A percentile compares a stretch with the other conserved stretches of the same genome.
phyloP scores from a whole-genome alignment of 345 rosid genomes.

The Hypericum perforatum region DNA sequence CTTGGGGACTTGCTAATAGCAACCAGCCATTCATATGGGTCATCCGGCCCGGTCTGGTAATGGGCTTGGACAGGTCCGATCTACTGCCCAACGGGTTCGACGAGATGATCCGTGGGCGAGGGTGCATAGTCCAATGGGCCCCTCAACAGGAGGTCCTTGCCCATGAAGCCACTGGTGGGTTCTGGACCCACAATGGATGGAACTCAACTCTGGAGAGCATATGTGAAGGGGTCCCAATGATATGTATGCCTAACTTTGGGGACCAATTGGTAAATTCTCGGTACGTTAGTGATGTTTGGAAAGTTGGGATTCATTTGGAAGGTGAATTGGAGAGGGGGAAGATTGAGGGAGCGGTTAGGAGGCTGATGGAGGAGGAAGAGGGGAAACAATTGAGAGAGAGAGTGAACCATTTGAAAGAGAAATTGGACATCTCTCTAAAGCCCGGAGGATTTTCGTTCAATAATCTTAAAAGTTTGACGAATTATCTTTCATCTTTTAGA shows the following conservation, averaged over 20 bases:
- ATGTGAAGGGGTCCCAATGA: conserved; percentile 4
- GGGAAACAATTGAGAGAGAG: background rate
- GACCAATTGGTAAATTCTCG: background rate
- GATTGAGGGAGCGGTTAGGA: conserved; percentile 3
- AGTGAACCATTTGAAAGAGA: background rate
- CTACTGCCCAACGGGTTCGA: conserved; percentile 15
- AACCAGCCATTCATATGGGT: conserved; percentile 22
- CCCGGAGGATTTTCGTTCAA: background rate
- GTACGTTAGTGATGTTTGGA: conserved; percentile 6
- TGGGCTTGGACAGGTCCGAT: conserved; percentile 5
- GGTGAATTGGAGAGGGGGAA: background rate
- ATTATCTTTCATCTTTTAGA: no score
- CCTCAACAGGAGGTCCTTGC: conserved; percentile 1
- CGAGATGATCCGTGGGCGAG: background rate
- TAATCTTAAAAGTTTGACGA: background rate
- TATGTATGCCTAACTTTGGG: background rate
- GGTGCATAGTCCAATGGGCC: background rate
- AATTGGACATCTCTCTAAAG: background rate
- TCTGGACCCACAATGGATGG: conserved; percentile 5
- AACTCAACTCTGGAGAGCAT: conserved; percentile 1
- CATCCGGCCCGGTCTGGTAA: conserved; percentile 16
- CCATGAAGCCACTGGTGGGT: background rate
- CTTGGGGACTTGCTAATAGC: conserved; percentile 22
- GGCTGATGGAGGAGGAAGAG: background rate
- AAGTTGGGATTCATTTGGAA: conserved; percentile 4